Evolutionary conservation across 2,329 filamentous ascomycete species (phyloP).

Genomic region (Ascochyta pisi): DNA sequence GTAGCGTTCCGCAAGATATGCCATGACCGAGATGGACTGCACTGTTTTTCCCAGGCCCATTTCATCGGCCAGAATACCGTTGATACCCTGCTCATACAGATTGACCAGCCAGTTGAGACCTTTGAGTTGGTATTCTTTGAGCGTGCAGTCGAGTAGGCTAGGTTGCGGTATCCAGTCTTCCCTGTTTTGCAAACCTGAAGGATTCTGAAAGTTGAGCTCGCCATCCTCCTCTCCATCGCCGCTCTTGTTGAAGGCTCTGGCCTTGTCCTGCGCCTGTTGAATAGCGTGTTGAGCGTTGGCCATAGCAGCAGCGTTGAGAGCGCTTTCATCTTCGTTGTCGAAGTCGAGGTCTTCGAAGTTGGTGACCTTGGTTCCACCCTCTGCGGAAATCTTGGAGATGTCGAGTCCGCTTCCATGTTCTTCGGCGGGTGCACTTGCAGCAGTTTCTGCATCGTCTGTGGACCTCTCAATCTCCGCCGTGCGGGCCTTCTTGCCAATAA

Average conservation of each 20-base stretch:
- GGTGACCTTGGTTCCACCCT: conserved; percentile 75
- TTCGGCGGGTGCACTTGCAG: conserved; percentile 51
- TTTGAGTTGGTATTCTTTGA: conserved; percentile 99
- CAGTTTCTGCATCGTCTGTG: conserved; percentile 73
- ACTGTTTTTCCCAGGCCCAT: conserved; percentile 99
- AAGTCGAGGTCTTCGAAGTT: conserved; percentile 96
- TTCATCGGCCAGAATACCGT: conserved; percentile 96
- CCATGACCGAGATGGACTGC: conserved; percentile 99
- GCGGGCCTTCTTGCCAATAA: conserved; percentile 99
- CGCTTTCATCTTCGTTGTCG: conserved; percentile 89
- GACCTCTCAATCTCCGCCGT: conserved; percentile 93
- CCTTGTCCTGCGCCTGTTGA: conserved; percentile 90
- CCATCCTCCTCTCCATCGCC: conserved; percentile 70
- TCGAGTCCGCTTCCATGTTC: conserved; percentile 55
- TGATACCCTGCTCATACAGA: conserved; percentile 98
- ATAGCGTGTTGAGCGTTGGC: conserved; percentile 97
- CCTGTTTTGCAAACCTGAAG: conserved; percentile 90
- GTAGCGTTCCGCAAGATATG: conserved; percentile 94
- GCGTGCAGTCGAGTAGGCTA: conserved; percentile 87
- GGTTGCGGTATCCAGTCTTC: conserved; percentile 82
- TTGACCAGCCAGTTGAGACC: conserved; percentile 99
- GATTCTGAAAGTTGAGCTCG: conserved; percentile 99
- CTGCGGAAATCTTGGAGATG: conserved; percentile 56
- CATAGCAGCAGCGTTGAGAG: conserved; percentile 81
- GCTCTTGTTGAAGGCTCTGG: conserved; percentile 84